Conservation (phyloP, 108 stramenopile genomes). For the Skeletonema marinoi region DNA sequence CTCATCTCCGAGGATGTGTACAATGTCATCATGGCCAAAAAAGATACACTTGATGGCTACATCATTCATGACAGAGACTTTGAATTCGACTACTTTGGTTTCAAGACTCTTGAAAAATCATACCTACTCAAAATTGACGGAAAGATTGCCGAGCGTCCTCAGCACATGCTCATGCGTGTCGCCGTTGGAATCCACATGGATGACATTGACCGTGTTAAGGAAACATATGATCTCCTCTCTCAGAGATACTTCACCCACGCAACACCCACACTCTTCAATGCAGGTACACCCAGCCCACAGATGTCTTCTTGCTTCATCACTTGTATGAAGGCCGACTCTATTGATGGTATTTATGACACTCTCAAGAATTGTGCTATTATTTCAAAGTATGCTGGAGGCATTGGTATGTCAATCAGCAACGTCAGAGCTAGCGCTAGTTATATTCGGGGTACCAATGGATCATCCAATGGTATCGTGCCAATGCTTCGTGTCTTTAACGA, state of each 20-base stretch:
- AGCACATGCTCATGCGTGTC: constrained; percentile 97
- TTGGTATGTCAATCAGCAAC: constrained; percentile 95
- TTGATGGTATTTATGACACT: constrained; percentile 99
- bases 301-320: constrained; percentile 98
- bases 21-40: too few relatives aligned
- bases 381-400: constrained; percentile 99
- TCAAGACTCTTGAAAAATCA: too few relatives aligned
- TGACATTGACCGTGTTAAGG: constrained; percentile 88
- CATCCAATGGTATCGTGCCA: constrained; percentile 98
- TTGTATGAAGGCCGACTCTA: constrained; percentile 96
- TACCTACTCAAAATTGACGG: constrained; percentile 95
- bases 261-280: constrained; percentile 98
- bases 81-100: too few relatives aligned
- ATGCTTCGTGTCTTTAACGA: constrained; percentile 99
- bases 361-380: constrained; percentile 98
- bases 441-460: constrained; percentile 98
- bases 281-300: constrained; percentile 96
- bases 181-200: constrained; percentile 97
- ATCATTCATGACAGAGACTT: too few relatives aligned
- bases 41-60: too few relatives aligned
- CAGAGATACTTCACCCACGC: constrained; percentile 98
- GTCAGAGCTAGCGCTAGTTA: constrained; percentile 92
- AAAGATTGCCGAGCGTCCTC: constrained; percentile 91
- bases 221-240: constrained; percentile 96
- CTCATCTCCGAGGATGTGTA: too few relatives aligned